A percentile compares a stretch with the other conserved stretches of the same genome.
Evolutionary conservation across 495 filamentous ascomycete species (phyloP).

Genomic region (Annulohypoxylon stygium): DNA sequence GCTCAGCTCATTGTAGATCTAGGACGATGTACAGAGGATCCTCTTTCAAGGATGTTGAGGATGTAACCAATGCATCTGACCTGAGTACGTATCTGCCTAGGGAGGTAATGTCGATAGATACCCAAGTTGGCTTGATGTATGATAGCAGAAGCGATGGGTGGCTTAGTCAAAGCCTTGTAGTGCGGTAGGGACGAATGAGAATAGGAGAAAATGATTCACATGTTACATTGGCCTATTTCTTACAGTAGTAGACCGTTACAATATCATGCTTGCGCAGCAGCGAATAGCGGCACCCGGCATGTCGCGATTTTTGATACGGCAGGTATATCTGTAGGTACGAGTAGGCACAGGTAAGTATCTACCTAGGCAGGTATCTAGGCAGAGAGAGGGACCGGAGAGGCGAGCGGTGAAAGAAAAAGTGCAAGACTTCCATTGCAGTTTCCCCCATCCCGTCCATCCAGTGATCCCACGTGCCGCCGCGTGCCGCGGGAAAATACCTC

Average conservation of each 20-base stretch:
- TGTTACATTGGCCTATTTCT: slow-evolving; percentile 31
- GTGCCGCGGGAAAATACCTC: slow-evolving; percentile 25
- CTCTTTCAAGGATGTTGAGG: slow-evolving; percentile 13
- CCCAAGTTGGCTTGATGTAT: slow-evolving; percentile 17
- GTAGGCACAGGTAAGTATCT: background rate
- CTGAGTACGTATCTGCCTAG: slow-evolving; percentile 26
- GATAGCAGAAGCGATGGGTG: slow-evolving; percentile 8
- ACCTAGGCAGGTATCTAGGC: background rate
- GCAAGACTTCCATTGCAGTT: slow-evolving; percentile 8
- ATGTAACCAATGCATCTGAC: slow-evolving; percentile 16
- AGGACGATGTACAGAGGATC: slow-evolving; percentile 15
- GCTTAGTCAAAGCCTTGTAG: slow-evolving; percentile 22
- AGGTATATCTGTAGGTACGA: background rate
- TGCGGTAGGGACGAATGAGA: slow-evolving; percentile 8
- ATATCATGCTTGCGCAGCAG: slow-evolving; percentile 1
- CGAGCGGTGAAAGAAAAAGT: slow-evolving; percentile 19
- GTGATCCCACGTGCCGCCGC: slow-evolving; percentile 39
- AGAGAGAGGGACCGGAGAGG: background rate
- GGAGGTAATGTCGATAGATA: background rate
- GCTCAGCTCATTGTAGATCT: slow-evolving; percentile 26
- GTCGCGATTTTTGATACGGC: slow-evolving; percentile 14
- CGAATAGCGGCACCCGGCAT: slow-evolving; percentile 32
- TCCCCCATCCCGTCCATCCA: slow-evolving; percentile 28
- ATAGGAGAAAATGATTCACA: slow-evolving; percentile 7
- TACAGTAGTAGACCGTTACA: slow-evolving; percentile 24